Conservation (phyloP, 257 asterid species). For the Petunia axillaris region DNA sequence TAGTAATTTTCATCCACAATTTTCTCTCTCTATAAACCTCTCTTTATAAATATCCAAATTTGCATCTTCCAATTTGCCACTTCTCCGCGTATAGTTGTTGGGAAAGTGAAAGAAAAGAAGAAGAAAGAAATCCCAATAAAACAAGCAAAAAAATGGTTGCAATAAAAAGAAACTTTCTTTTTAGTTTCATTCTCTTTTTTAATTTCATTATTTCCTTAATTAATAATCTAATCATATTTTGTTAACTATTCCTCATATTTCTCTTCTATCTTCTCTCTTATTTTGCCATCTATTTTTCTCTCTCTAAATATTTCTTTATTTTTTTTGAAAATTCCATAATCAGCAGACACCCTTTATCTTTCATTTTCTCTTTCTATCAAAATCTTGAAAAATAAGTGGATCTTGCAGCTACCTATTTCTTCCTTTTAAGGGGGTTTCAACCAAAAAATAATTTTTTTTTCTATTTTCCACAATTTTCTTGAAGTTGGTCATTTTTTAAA, state of each 20-base stretch:
- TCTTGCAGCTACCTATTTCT: slow-evolving; percentile 20
- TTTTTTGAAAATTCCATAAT: slow-evolving; percentile 14
- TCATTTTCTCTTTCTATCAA: slow-evolving; percentile 16
- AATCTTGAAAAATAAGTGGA: slow-evolving; percentile 23
- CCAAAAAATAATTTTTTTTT: background rate
- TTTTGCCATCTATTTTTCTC: slow-evolving; percentile 33
- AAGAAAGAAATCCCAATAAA: slow-evolving; percentile 20
- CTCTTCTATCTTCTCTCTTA: slow-evolving; percentile 47
- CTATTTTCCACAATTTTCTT: background rate
- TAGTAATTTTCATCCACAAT: background rate
- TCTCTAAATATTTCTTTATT: slow-evolving; percentile 10
- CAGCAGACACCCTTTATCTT: slow-evolving; percentile 30
- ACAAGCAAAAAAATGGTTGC: slow-evolving; percentile 13
- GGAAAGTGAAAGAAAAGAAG: background rate
- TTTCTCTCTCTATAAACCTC: background rate
- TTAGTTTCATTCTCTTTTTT: background rate
- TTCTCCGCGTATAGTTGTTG: slow-evolving; percentile 20
- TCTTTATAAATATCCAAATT: slow-evolving; percentile 2
- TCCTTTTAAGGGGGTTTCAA: slow-evolving; percentile 10
- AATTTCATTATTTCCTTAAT: background rate
- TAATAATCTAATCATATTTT: slow-evolving; percentile 24
- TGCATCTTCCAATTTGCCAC: background rate
- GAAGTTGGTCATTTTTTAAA: background rate
- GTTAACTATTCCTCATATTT: slow-evolving; percentile 43
- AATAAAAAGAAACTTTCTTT: background rate